Evolutionary conservation across 192 early-diverging fungal genomes (phyloP), one percentile per base, ranked within the genome.

Genomic region (Chytriomyces sp.): DNA sequence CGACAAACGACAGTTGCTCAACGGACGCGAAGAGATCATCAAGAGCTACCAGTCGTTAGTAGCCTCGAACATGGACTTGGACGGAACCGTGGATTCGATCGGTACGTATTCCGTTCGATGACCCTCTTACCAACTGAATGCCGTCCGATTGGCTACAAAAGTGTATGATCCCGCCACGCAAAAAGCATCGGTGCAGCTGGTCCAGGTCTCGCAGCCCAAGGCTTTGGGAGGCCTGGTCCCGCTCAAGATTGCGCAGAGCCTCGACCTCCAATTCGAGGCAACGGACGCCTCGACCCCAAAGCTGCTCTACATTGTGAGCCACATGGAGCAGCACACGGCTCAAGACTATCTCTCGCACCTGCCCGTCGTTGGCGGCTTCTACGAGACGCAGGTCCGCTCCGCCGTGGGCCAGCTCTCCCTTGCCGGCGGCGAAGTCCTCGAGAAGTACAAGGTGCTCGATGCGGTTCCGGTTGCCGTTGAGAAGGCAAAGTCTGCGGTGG

Each of bases 241-340:
- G 22, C 75, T 85, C 59, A 74, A 74, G 14, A 85, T 79, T 31
- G 75, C 78, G 60, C 79, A 82, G 33, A 78, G 72, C 37, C 72
- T 82, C 41, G 64, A 76, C 26, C 71, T 85, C 32, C 83, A 85
- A 70, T 70, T 85, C 39, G 80, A 85, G 72, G 60, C 73, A 5
- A 64, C 73, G 4, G 52, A 52, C 33, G 2, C 61, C 17, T 14
- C 31, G 55, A 53, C 59, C 60, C 63, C 75, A 8, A 39, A 64
- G 2, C 56, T 80, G 68, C 68, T 75, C 39, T 74, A 70, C 59
- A 80, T 85, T 66, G 79, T 76, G 26, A 54, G 73, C 33, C 83
- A 85, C 63, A 22, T 37, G 5, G 80, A 85, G 58, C 60, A 73
- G 31, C 80, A 82, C 38, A 67, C 70, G 0, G 77, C 80, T 0